Conservation (phyloP, 2,329 filamentous ascomycete genomes). For the Pseudogymnoascus sp. region DNA sequence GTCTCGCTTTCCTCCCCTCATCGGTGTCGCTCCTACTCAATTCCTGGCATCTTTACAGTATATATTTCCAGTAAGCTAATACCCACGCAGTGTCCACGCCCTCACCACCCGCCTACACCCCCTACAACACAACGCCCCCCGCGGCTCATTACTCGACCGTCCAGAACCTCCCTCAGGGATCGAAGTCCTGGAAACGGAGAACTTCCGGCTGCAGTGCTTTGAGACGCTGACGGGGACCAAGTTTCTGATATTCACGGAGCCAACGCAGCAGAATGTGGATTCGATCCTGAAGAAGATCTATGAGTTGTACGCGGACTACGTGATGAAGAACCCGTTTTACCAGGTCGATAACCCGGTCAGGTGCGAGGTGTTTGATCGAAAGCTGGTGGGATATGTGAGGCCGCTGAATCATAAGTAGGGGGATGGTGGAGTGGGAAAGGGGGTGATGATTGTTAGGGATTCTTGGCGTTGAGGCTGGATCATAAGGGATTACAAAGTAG, state of each 20-base stretch:
- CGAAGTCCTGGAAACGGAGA: conserved; percentile 87
- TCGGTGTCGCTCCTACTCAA: neutral
- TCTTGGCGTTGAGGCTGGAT: neutral
- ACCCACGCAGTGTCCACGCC: conserved; percentile 52
- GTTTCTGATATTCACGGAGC: conserved; percentile 91
- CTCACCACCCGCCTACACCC: conserved; percentile 59
- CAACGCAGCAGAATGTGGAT: conserved; percentile 70
- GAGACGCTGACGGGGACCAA: conserved; percentile 91
- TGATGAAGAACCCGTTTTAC: conserved; percentile 99
- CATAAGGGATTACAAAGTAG: conserved; percentile 10
- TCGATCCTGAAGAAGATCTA: conserved; percentile 78
- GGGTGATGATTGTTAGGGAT: neutral
- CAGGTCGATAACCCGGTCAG: conserved; percentile 95
- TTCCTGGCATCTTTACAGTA: neutral
- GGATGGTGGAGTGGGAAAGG: conserved; percentile 25
- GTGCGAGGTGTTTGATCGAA: conserved; percentile 91
- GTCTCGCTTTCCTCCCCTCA: conserved; percentile 24
- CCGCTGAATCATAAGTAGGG: conserved; percentile 57
- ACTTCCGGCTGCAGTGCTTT: conserved; percentile 94
- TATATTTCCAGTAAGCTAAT: conserved; percentile 13
- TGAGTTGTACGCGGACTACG: conserved; percentile 91
- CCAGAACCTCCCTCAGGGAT: conserved; percentile 67
- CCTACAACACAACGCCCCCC: conserved; percentile 56
- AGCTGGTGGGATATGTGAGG: conserved; percentile 73
- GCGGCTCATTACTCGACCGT: conserved; percentile 28